A percentile compares a stretch with the other conserved stretches of the same genome.
Conservation (phyloP, 2,329 filamentous ascomycete genomes). For the Pseudogymnoascus destructans region DNA sequence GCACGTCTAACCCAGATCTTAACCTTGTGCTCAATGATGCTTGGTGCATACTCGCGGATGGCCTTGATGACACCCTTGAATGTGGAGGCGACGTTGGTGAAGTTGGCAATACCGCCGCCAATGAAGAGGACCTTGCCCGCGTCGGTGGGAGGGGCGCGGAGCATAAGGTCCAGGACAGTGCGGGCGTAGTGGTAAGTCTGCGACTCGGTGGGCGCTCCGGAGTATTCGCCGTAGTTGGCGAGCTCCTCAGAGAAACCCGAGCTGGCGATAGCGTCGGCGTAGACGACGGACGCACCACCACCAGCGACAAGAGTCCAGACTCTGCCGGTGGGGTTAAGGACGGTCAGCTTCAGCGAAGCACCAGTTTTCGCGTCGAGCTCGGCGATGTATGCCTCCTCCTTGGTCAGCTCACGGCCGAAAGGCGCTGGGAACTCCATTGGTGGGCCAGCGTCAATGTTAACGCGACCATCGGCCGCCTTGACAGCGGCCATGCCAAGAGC, state of each 20-base stretch:
- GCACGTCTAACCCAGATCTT: slow-evolving; percentile 90
- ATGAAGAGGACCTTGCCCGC: slow-evolving; percentile 99
- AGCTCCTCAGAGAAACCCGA: slow-evolving; percentile 90
- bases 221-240: slow-evolving; percentile 99
- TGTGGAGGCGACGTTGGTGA: slow-evolving; percentile 97
- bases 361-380: slow-evolving; percentile 99
- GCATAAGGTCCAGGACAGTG: slow-evolving; percentile 94
- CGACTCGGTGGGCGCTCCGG: slow-evolving; percentile 93
- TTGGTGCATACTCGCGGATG: slow-evolving; percentile 74
- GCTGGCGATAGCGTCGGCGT: slow-evolving; percentile 95
- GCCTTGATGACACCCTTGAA: slow-evolving; percentile 99
- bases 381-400: slow-evolving; percentile 98
- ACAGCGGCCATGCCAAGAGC: slow-evolving; percentile 71
- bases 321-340: slow-evolving; percentile 81
- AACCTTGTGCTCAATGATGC: slow-evolving; percentile 89
- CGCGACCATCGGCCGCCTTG: slow-evolving; percentile 53
- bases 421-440: slow-evolving; percentile 98
- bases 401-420: slow-evolving; percentile 95
- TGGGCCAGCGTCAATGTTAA: slow-evolving; percentile 90
- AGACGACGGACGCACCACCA: slow-evolving; percentile 98
- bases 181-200: slow-evolving; percentile 99
- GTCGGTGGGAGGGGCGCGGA: slow-evolving; percentile 69
- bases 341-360: slow-evolving; percentile 95
- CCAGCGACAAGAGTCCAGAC: slow-evolving; percentile 98
- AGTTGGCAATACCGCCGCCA: slow-evolving; percentile 99